Conservation (phyloP, 1,284 basidiomycete species). For the Ustilago sp. region DNA sequence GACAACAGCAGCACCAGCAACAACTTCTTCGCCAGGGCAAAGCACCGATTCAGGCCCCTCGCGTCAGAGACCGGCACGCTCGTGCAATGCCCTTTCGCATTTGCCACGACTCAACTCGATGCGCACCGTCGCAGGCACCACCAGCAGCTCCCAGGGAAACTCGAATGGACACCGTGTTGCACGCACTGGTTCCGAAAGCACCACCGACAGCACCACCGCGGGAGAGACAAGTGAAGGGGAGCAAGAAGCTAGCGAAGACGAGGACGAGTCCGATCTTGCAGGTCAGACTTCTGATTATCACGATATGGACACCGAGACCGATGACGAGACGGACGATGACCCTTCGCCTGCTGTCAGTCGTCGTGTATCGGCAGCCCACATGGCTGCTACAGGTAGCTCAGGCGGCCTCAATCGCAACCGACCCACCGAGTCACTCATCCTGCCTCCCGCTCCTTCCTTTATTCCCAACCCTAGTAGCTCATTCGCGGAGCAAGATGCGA, state of each 20-base stretch:
- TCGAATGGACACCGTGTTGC: slow-evolving; percentile 8
- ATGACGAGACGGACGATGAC: slow-evolving; percentile 53
- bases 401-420: slow-evolving; percentile 51
- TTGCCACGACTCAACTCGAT: slow-evolving; percentile 61
- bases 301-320: slow-evolving; percentile 43
- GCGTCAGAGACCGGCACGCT: slow-evolving; percentile 26
- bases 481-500: background rate
- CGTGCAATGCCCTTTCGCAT: slow-evolving; percentile 51
- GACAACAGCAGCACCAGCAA: background rate
- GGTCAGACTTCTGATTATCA: slow-evolving; percentile 45
- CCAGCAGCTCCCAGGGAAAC: slow-evolving; percentile 6
- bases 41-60: slow-evolving; percentile 20
- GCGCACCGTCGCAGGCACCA: slow-evolving; percentile 26
- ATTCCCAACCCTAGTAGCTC: slow-evolving; percentile 20
- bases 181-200: slow-evolving; percentile 29
- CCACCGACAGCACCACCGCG: slow-evolving; percentile 1
- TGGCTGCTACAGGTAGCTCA: slow-evolving; percentile 27
- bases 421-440: slow-evolving; percentile 37
- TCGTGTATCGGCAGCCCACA: slow-evolving; percentile 28
- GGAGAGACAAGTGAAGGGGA: slow-evolving; percentile 51
- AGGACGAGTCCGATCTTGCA: slow-evolving; percentile 35
- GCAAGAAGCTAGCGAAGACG: slow-evolving; percentile 48
- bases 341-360: slow-evolving; percentile 30
- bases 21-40: background rate
- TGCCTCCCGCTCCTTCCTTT: slow-evolving; percentile 58